Evolutionary conservation across 768 basidiomycete genomes (phyloP), one percentile per base, ranked within the genome.

Genomic region (Boletus reticulatus): DNA sequence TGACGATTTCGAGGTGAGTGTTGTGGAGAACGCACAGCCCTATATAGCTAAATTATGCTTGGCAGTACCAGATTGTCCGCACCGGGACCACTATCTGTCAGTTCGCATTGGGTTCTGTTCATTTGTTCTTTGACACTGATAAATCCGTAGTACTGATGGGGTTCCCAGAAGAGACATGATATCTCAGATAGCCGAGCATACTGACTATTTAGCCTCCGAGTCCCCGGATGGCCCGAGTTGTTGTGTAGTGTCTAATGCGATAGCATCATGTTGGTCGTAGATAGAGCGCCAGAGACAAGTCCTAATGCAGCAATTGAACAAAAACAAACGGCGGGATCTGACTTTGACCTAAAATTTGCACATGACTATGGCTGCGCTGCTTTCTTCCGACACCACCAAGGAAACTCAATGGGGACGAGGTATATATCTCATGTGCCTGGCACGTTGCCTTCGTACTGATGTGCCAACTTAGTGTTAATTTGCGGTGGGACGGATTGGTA

Each of bases 401-500:
- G 71, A 73, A 63, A 68, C 65, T 55, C 73, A 75, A 60, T 81
- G 80, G 80, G 80, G 80, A 59, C 67, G 73, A 68, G 72, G 73
- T 73, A 56, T 50, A 67, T 58, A 22, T 46, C 36, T 16, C 42
- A 39, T 48, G 48, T 55, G 49, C 48, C 43, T 57, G 56, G 24
- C 52, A 59, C 46, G 52, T 56, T 50, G 20, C 42, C 32, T 44
- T 14, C 24, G 50, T 43, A 43, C 56, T 70, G 51, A 72, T 38
- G 43, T 29, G 51, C 20, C 39, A 56, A 59, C 44, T 24, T 14
- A 95, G 92, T 92, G 39, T 72, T 92, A 61, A 85, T 94, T 61
- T 89, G 87, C 64, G 92, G 92, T 50, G 92, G 92, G 49, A 92
- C 88, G 22, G 88, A 92, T 73, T 94, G 92, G 92, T 94, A 60